Evolutionary conservation across 2,329 filamentous ascomycete genomes (phyloP).

Genomic region (Monosporascus sp.): DNA sequence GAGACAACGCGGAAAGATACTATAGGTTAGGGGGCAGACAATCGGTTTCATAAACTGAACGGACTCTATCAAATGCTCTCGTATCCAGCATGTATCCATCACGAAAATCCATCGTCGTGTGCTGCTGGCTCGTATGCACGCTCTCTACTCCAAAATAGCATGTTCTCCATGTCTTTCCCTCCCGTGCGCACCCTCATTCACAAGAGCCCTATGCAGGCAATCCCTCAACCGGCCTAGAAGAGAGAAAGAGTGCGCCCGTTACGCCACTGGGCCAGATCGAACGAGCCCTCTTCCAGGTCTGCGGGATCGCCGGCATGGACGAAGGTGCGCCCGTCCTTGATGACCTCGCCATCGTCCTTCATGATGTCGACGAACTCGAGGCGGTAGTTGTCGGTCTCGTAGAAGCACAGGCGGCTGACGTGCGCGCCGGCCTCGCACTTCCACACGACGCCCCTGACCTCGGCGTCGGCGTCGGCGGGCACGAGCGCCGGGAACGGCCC

Average conservation of each 20-base stretch:
- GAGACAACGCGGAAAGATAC: no score
- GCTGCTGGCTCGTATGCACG: no score
- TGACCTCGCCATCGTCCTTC: slow-evolving; percentile 5
- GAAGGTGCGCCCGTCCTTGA: slow-evolving; percentile 15
- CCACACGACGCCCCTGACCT: slow-evolving; percentile 14
- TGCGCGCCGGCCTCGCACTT: slow-evolving; percentile 11
- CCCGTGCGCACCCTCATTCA: no score
- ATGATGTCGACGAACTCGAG: slow-evolving; percentile 13
- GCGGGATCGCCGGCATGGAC: slow-evolving; percentile 1
- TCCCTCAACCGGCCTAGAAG: background rate
- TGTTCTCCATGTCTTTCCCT: no score
- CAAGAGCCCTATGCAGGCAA: background rate
- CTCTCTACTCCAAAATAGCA: no score
- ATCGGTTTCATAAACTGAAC: no score
- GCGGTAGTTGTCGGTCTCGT: slow-evolving; percentile 14
- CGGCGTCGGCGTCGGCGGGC: slow-evolving; percentile 3
- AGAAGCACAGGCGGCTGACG: slow-evolving; percentile 6
- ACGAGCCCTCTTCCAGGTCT: slow-evolving; percentile 8
- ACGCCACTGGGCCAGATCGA: slow-evolving; percentile 2
- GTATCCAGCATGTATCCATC: no score
- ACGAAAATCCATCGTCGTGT: no score
- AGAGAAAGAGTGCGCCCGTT: background rate
- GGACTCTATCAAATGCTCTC: no score
- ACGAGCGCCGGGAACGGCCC: slow-evolving; percentile 13
- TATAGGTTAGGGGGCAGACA: no score